Evolutionary conservation across 805 yeast genomes (phyloP).

Genomic region (Pichia nanzhaoensis): DNA sequence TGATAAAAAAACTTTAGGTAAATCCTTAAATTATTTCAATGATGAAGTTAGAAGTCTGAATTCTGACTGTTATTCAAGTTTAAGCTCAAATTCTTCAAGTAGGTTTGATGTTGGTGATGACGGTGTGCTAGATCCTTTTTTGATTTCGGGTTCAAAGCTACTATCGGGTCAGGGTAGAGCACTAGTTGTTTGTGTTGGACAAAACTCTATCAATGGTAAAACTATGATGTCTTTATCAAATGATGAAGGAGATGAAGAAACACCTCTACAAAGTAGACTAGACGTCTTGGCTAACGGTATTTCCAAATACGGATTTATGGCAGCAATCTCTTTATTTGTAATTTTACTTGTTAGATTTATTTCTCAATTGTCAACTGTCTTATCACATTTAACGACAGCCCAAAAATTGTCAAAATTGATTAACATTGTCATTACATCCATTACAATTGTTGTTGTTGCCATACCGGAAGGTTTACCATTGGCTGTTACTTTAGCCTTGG

Average conservation of each 20-base stretch:
- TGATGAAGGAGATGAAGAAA: conserved; percentile 74
- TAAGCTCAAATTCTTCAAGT: conserved; percentile 10
- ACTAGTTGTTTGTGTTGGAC: conserved; percentile 85
- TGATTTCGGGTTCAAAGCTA: conserved; percentile 87
- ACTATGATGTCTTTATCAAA: conserved; percentile 75
- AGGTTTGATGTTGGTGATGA: conserved; percentile 34
- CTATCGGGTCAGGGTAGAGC: conserved; percentile 83
- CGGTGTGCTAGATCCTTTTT: conserved; percentile 63
- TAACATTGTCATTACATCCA: conserved; percentile 85
- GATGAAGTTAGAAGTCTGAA: conserved; percentile 20
- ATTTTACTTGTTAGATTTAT: conserved; percentile 74
- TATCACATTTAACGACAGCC: conserved; percentile 45
- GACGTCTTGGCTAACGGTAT: conserved; percentile 84
- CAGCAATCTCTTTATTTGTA: conserved; percentile 74
- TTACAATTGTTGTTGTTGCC: conserved; percentile 96
- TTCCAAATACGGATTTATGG: conserved; percentile 86
- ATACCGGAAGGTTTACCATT: conserved; percentile 98
- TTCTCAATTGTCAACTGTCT: conserved; percentile 44
- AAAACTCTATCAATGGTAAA: conserved; percentile 82
- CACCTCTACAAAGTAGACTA: conserved; percentile 84
- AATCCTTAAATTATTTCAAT: conserved; percentile 26
- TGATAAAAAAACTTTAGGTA: conserved; percentile 52
- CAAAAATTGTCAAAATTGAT: conserved; percentile 80
- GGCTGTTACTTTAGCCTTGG: conserved; percentile 94
- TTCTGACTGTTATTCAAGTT: conserved; percentile 12